A percentile compares a stretch with the other conserved stretches of the same genome.
phyloP scores from a whole-genome alignment of 2,329 filamentous ascomycete genomes.

The Cadophora luteo-olivacea region DNA sequence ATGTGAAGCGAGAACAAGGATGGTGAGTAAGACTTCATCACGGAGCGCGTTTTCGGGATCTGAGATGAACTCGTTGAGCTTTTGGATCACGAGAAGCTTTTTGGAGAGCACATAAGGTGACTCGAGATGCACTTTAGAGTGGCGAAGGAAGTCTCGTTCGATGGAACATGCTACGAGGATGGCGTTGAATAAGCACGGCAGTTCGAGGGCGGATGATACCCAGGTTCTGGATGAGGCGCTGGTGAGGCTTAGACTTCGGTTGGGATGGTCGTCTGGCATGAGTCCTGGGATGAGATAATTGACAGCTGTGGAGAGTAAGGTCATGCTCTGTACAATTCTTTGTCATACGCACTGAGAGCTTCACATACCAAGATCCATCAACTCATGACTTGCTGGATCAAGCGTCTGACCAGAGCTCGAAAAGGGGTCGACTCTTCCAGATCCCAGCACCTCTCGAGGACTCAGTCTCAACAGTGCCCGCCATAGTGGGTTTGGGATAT shows the following conservation, averaged over 20 bases:
- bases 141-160: constrained; percentile 20
- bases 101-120: constrained; percentile 19
- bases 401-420: neutral
- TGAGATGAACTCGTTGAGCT: constrained; percentile 17
- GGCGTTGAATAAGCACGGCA: constrained; percentile 21
- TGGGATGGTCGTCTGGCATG: constrained; percentile 4
- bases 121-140: constrained; percentile 9
- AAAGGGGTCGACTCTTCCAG: neutral
- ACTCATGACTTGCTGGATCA: neutral
- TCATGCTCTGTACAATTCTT: too few relatives aligned
- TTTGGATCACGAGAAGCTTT: constrained; percentile 21
- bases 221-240: constrained; percentile 9
- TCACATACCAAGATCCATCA: constrained; percentile 6
- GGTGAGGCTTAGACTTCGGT: neutral
- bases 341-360: too few relatives aligned
- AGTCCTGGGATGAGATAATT: neutral
- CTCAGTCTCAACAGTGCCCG: neutral
- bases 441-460: neutral
- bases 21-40: constrained; percentile 21
- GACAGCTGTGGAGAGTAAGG: neutral
- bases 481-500: neutral
- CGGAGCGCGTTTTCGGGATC: neutral
- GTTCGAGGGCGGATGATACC: constrained; percentile 5
- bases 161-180: constrained; percentile 17
- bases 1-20: constrained; percentile 20